Evolutionary conservation across 768 basidiomycete genomes (phyloP), one percentile per base, ranked within the genome.

Genomic region (Leccinum rimulosum): DNA sequence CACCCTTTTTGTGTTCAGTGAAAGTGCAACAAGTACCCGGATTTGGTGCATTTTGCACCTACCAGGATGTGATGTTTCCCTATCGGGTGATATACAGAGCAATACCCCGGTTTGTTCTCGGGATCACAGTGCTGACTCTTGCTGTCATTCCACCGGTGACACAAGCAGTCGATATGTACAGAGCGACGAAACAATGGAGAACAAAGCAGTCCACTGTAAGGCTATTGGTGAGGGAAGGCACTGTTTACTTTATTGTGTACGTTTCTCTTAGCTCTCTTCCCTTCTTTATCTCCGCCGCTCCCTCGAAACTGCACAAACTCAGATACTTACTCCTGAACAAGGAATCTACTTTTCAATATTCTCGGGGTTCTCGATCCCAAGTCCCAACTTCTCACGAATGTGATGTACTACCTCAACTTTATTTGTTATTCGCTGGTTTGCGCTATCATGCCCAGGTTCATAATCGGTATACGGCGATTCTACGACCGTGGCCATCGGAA

Each of bases 131-230:
- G 4, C 48, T 56, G 10, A 10, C 35, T 31, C 36, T 60, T 9
- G 52, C 52, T 12, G 3, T 55, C 14, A 14, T 14, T 4, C 55
- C 35, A 25, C 54, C 53, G 25, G 22, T 55, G 25, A 54, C 19
- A 14, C n/a, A 50, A 14, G n/a, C 43, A 1, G 3, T 59, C 6
- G 38, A 53, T 1, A 59, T 54, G 58, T 50, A 59, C 55, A 56
- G 47, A 4, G 31, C 52, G 31, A 59, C 58, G 6, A 62, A 59
- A 15, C 51, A 14, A 31, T 59, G 55, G 58, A 55, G 38, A 9
- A 33, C 31, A 9, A 59, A 56, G 33, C 58, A 38, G 6, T 59
- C 53, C 28, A 50, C 27, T 50, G 27, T 50, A 17, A 17, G 9
- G 49, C 9, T 50, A 31, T 27, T 50, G 14, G 49, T 50, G 28